These are phyloP conservation scores for Lactuca sativa DNA, from an alignment of 129 eudicot genomes.

Conservation along the genomic window DNA sequence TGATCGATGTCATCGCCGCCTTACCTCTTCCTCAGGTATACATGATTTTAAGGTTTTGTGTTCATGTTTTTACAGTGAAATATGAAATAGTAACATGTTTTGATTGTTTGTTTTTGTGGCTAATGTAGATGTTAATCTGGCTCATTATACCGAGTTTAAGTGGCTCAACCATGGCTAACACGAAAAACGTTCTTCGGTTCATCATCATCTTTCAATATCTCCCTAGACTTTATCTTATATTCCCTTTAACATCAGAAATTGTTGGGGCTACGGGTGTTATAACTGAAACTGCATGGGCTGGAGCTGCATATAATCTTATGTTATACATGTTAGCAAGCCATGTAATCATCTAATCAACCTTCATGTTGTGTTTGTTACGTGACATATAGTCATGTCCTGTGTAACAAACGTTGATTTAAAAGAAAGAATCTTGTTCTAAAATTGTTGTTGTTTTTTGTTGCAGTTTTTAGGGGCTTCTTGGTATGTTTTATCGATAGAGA, in stretches of 20 bases:
- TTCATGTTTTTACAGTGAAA: not conserved
- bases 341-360: conserved; percentile 43
- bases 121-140: conserved; percentile 74
- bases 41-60: conserved; percentile 2
- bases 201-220: conserved; percentile 83
- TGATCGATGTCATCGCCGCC: conserved; percentile 76
- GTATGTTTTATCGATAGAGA: conserved; percentile 82
- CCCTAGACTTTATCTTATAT: conserved; percentile 79
- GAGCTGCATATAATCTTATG: conserved; percentile 92
- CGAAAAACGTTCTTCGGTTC: conserved; percentile 81
- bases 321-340: conserved; percentile 92
- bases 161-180: conserved; percentile 90
- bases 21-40: conserved; percentile 98
- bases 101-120: not conserved
- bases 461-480: conserved; percentile 82
- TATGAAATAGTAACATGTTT: conserved; percentile 3
- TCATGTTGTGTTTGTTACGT: not conserved
- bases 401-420: not conserved
- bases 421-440: not conserved
- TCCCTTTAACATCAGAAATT: conserved; percentile 79
- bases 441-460: conserved; percentile 2
- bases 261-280: conserved; percentile 82
- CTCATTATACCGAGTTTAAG: conserved; percentile 63
- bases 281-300: conserved; percentile 91
- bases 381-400: not conserved